Conservation (phyloP, 2,329 filamentous ascomycete genomes). For the Rugonectria rugulosa region DNA sequence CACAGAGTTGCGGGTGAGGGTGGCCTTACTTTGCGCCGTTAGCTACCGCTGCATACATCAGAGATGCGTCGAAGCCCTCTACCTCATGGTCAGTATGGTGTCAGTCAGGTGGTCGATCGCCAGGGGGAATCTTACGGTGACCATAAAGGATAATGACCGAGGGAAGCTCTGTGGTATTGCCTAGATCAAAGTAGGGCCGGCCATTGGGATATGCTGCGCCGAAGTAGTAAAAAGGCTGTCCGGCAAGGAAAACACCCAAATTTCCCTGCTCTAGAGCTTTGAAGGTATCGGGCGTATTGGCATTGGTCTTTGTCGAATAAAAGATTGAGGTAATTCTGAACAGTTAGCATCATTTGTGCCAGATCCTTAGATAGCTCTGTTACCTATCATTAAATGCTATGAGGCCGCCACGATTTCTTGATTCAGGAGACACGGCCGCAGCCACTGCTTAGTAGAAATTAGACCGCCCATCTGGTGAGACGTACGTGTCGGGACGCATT, state of each 20-base stretch:
- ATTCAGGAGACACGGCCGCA: neutral
- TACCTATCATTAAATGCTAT: slow-evolving; percentile 1
- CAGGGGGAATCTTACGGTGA: slow-evolving; percentile 4
- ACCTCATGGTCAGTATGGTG: too few species aligned
- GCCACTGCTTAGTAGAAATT: slow-evolving; percentile 1
- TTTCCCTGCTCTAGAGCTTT: neutral
- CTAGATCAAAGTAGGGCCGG: neutral
- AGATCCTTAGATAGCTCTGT: too few species aligned
- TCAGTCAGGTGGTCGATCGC: too few species aligned
- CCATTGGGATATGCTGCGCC: neutral
- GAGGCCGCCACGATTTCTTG: slow-evolving; percentile 1
- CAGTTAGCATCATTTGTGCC: too few species aligned
- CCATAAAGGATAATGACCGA: slow-evolving; percentile 1
- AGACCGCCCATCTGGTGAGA: neutral
- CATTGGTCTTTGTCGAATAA: slow-evolving; percentile 4
- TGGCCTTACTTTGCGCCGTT: slow-evolving; percentile 6
- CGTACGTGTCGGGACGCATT: neutral
- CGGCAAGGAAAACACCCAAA: neutral
- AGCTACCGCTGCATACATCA: neutral
- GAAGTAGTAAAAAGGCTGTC: slow-evolving; percentile 3
- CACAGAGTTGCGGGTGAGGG: too few species aligned
- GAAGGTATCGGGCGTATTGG: neutral
- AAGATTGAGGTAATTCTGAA: neutral
- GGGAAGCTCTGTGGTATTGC: neutral
- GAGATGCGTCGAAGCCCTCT: neutral